Evolutionary conservation across 148 eudicot species (phyloP), one percentile per base, ranked within the genome.

Genomic region (Fagopyrum tataricum): DNA sequence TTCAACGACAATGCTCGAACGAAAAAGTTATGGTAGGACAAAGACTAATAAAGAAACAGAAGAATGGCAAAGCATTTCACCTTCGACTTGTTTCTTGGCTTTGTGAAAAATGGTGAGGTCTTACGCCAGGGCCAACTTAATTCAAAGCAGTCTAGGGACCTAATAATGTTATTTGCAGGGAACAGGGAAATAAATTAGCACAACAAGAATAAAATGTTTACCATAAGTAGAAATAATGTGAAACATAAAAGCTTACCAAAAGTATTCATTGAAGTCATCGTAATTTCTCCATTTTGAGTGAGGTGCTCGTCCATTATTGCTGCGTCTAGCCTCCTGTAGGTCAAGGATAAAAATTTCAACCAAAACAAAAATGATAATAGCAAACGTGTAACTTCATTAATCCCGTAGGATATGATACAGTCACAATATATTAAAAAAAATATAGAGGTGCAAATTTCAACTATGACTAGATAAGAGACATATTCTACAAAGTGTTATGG

Each of bases 231-330:
- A 56, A 21, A 37, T 21, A 39, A 11, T 13, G 20, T 14, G 18
- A 20, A 13, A 31, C 41, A 24, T 21, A 66, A 76, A 70, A 59
- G 62, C 91, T 79, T 79, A 91, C 98, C 99, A 95, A 73, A 95
- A 95, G 77, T 87, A 95, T 76, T 95, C 99, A 85, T 95, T 95
- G 53, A 95, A 95, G 78, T 95, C 99, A 44, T 95, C 99, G 84
- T 95, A 95, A 75, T 95, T 95, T 85, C 99, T 95, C 99, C 99
- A 95, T 41, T 87, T 81, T 51, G 99, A 95, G 90, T 95, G 99
- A 73, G 97, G 91, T 69, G 98, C 98, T 51, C 88, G 85, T 41
- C 99, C 99, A 76, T 95, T 91, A 66, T 87, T 84, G 76, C 92
- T 95, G 85, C 84, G 91, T 42, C 52, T 76, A 43, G 99, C 97